Conservation (phyloP, 2,329 filamentous ascomycete genomes). For the Achaetomium macrosporum region DNA sequence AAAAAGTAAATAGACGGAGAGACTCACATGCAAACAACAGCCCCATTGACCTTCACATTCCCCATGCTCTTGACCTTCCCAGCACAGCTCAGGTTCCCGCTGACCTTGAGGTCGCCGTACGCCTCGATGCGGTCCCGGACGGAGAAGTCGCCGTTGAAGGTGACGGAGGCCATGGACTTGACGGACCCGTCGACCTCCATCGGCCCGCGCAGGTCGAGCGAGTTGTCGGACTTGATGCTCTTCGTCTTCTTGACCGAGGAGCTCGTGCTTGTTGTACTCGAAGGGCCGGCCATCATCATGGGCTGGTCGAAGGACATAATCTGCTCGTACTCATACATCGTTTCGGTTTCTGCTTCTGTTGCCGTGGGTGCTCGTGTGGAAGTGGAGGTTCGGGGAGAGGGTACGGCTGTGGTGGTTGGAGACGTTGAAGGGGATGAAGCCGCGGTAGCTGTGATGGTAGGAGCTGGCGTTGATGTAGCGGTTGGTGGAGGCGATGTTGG, state of each 20-base stretch:
- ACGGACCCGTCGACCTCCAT: slow-evolving; percentile 44
- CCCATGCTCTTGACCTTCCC: slow-evolving; percentile 43
- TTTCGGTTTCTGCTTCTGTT: slow-evolving; percentile 8
- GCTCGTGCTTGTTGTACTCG: slow-evolving; percentile 3
- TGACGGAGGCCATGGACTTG: slow-evolving; percentile 40
- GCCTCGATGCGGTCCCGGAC: slow-evolving; percentile 42
- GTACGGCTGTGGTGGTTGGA: background rate
- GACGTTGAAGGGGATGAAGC: background rate
- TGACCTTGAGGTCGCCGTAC: slow-evolving; percentile 39
- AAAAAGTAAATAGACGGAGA: background rate
- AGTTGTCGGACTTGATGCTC: slow-evolving; percentile 39
- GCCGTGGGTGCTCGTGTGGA: slow-evolving; percentile 4
- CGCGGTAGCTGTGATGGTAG: background rate
- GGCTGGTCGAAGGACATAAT: slow-evolving; percentile 26
- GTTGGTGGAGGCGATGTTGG: background rate
- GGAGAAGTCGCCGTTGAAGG: slow-evolving; percentile 39
- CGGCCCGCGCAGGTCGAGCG: slow-evolving; percentile 38
- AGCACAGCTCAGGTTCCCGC: slow-evolving; percentile 39
- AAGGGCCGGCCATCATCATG: slow-evolving; percentile 11
- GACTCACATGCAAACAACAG: slow-evolving; percentile 34
- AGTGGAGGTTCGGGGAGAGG: background rate
- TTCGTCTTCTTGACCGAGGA: slow-evolving; percentile 28
- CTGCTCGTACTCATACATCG: slow-evolving; percentile 26
- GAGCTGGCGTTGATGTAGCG: background rate
- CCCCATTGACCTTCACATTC: slow-evolving; percentile 39